These are phyloP conservation scores for Phyllosticta ampelicida DNA, from an alignment of 2,329 filamentous ascomycete species.

Conservation along the genomic window DNA sequence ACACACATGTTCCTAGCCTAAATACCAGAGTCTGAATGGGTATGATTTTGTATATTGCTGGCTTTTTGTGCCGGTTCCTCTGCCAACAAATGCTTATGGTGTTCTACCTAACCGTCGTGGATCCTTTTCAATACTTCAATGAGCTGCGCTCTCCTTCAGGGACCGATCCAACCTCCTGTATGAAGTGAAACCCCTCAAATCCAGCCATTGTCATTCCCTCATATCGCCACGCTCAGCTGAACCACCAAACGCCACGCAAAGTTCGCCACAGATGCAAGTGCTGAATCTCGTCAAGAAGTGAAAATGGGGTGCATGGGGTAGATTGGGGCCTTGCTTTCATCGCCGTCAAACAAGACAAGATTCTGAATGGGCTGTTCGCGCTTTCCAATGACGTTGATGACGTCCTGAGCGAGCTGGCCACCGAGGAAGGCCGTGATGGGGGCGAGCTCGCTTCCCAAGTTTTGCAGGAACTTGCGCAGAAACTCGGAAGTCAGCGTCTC, in stretches of 20 bases:
- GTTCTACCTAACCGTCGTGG: neutral
- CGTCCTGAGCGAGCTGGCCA: conserved; percentile 85
- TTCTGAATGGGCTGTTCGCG: conserved; percentile 95
- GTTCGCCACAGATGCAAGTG: neutral
- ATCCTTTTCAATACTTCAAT: neutral
- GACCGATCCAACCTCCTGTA: neutral
- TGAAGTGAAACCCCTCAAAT: neutral
- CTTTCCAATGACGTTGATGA: conserved; percentile 88
- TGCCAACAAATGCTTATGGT: neutral
- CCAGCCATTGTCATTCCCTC: neutral
- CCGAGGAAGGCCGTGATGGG: conserved; percentile 84
- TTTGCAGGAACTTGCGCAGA: conserved; percentile 75
- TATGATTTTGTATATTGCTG: neutral
- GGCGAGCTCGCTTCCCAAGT: conserved; percentile 71
- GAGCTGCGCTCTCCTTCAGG: neutral
- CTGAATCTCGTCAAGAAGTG: conserved; percentile 1
- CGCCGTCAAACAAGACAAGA: conserved; percentile 82
- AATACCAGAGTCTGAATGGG: neutral
- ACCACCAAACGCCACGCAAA: neutral
- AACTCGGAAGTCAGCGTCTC: conserved; percentile 47
- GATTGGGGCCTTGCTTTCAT: conserved; percentile 63
- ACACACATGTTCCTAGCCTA: too few relatives aligned
- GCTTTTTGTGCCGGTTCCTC: neutral
- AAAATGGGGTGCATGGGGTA: conserved; percentile 70
- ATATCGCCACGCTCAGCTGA: neutral